Evolutionary conservation across 78 protist genomes (phyloP).

Genomic region (Chrysochromulina tobinii): DNA sequence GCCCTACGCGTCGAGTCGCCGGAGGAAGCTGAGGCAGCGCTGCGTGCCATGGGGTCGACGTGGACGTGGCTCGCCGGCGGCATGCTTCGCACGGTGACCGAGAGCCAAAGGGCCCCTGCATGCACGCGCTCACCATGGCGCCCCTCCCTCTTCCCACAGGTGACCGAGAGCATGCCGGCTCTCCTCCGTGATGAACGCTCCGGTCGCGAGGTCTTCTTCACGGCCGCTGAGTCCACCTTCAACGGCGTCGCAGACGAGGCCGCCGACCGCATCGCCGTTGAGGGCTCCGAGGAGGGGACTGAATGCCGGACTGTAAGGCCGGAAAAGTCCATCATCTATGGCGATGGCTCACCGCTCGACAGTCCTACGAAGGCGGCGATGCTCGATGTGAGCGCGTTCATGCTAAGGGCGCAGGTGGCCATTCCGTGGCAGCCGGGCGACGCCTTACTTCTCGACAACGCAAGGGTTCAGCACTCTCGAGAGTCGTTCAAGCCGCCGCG

Average conservation of each 20-base stretch:
- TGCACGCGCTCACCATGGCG: too few species aligned
- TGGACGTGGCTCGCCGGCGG: not conserved
- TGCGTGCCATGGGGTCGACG: not conserved
- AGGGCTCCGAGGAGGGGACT: not conserved
- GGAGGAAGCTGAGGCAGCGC: not conserved
- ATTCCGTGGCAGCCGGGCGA: not conserved
- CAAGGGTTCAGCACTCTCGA: not conserved
- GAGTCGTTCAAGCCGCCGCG: constrained; percentile 11
- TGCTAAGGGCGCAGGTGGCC: not conserved
- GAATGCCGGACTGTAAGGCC: not conserved
- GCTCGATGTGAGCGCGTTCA: not conserved
- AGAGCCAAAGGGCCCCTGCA: too few species aligned
- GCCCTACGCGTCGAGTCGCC: not conserved
- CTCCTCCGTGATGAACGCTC: not conserved
- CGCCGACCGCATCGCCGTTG: too few species aligned
- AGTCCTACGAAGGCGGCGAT: not conserved
- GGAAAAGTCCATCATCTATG: not conserved
- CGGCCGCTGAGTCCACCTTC: not conserved
- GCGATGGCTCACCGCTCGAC: not conserved
- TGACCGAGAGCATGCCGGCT: not conserved
- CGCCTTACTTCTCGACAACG: not conserved
- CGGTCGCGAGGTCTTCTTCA: not conserved
- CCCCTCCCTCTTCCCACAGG: not conserved
- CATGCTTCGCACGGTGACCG: too few species aligned
- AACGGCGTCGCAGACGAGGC: too few species aligned